Evolutionary conservation across 2,329 filamentous ascomycete genomes (phyloP).

Genomic region (Penicillium sp.): DNA sequence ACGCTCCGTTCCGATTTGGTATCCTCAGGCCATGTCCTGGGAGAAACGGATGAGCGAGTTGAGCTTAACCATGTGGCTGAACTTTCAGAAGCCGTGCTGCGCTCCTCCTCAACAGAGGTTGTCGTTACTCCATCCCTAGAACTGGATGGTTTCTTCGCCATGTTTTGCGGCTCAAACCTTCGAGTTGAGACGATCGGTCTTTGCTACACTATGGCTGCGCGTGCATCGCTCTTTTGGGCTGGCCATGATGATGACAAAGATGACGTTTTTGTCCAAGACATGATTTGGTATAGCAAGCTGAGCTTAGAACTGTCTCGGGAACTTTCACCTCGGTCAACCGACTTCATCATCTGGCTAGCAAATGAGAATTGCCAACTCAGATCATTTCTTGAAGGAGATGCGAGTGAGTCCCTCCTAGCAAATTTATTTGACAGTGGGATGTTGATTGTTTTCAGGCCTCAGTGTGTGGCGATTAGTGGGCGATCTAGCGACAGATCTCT

Average conservation of each 20-base stretch:
- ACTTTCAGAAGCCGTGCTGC: slow-evolving; percentile 2
- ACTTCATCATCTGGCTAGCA: slow-evolving; percentile 18
- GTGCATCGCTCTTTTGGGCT: slow-evolving; percentile 7
- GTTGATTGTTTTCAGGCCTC: slow-evolving; percentile 13
- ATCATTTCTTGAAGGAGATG: slow-evolving; percentile 18
- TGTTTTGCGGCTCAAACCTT: slow-evolving; percentile 18
- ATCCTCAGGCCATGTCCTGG: background rate
- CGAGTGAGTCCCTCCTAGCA: slow-evolving; percentile 12
- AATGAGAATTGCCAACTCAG: slow-evolving; percentile 18
- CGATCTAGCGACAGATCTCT: slow-evolving; percentile 20
- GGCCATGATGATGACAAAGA: background rate
- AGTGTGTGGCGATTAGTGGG: slow-evolving; percentile 18
- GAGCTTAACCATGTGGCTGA: background rate
- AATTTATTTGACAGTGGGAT: background rate
- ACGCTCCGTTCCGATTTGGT: slow-evolving; percentile 1
- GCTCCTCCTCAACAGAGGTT: slow-evolving; percentile 13
- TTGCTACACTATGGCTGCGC: slow-evolving; percentile 19
- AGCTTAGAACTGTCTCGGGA: slow-evolving; percentile 19
- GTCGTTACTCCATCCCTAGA: slow-evolving; percentile 12
- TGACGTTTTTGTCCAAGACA: slow-evolving; percentile 12
- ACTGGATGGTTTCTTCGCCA: slow-evolving; percentile 13
- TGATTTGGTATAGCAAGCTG: slow-evolving; percentile 17
- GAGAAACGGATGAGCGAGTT: slow-evolving; percentile 2
- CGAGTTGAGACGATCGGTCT: slow-evolving; percentile 21
- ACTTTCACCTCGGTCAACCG: slow-evolving; percentile 18